phyloP scores from a whole-genome alignment of 1,139 yeast genomes.

The Pichia sp. region DNA sequence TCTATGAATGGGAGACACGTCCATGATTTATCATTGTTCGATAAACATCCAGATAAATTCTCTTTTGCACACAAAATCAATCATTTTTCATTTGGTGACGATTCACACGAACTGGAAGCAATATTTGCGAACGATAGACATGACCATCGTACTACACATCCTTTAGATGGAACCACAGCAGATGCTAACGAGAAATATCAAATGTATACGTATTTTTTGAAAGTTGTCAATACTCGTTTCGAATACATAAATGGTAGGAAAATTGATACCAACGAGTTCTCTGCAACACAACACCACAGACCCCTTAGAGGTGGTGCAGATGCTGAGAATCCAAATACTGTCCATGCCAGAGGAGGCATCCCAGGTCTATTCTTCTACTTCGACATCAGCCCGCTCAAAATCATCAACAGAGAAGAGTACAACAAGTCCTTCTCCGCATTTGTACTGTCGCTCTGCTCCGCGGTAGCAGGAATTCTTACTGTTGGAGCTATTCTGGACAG shows the following conservation, averaged over 20 bases:
- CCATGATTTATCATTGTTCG: slow-evolving; percentile 77
- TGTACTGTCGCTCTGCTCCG: slow-evolving; percentile 75
- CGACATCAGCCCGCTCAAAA: slow-evolving; percentile 90
- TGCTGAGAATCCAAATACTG: slow-evolving; percentile 80
- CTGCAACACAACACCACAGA: slow-evolving; percentile 85
- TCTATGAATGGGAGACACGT: slow-evolving; percentile 54
- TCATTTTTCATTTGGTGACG: slow-evolving; percentile 78
- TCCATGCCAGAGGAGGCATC: slow-evolving; percentile 79
- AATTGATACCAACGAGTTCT: slow-evolving; percentile 85
- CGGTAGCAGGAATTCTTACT: slow-evolving; percentile 88
- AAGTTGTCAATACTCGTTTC: slow-evolving; percentile 85
- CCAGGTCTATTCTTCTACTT: slow-evolving; percentile 86
- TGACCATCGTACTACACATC: slow-evolving; percentile 47
- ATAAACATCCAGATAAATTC: slow-evolving; percentile 45
- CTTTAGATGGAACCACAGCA: slow-evolving; percentile 55
- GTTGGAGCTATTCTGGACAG: slow-evolving; percentile 86
- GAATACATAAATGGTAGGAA: slow-evolving; percentile 50
- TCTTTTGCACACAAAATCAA: slow-evolving; percentile 69
- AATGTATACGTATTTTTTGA: slow-evolving; percentile 68
- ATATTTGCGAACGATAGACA: slow-evolving; percentile 19
- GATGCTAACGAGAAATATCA: slow-evolving; percentile 48
- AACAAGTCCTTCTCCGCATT: slow-evolving; percentile 82
- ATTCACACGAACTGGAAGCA: slow-evolving; percentile 31
- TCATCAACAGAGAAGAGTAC: slow-evolving; percentile 75
- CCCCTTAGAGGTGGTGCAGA: slow-evolving; percentile 83